Evolutionary conservation across 202 grass and related monocot species (phyloP), one percentile per base, ranked within the genome.

Genomic region (Cymbopogon flexuosus): DNA sequence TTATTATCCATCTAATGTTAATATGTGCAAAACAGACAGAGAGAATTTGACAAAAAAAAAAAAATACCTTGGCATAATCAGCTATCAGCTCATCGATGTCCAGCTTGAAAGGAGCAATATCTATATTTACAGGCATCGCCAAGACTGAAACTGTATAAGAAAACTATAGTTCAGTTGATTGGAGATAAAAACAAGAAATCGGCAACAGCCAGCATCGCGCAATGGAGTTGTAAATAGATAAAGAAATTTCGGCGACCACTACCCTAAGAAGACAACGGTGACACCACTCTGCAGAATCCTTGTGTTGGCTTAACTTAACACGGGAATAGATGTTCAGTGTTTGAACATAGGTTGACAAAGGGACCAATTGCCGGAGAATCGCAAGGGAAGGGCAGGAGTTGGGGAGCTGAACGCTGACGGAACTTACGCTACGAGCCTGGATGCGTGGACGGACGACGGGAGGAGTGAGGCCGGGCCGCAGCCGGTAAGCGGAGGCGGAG

Each of bases 21-120:
- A 23, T 34, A n/a, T 58, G 31, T 1, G 40, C 39, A 36, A 72
- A 27, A 21, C 4, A 41, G 21, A 37, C 60, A 14, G 11, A 79
- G 40, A 58, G 22, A 41, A 49, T 49, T 16, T 70, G 57, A 65
- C 13, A n/a, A n/a, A n/a, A 31, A 31, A 31, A 1, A 54, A 16
- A 30, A 31, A 71, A 45, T 81, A 94, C 92, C 88, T 78, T 76
- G 46, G 42, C 62, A 66, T 89, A 98, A 40, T 91, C 86, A 41
- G 76, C 79, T 49, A 98, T 13, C 18, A 95, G 83, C 76, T 98
- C 92, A 41, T 95, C 90, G 6, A 98, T 86, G 78, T 95, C 92
- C 80, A 90, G 36, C 84, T 92, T 97, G 87, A 92, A 92, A 41
- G 87, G 78, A 70, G 56, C 36, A 29, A 97, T 84, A 67, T 93